Base-by-base conservation (phyloP, 2,329 filamentous ascomycete genomes). In the Pleurostoma richardsiae region DNA sequence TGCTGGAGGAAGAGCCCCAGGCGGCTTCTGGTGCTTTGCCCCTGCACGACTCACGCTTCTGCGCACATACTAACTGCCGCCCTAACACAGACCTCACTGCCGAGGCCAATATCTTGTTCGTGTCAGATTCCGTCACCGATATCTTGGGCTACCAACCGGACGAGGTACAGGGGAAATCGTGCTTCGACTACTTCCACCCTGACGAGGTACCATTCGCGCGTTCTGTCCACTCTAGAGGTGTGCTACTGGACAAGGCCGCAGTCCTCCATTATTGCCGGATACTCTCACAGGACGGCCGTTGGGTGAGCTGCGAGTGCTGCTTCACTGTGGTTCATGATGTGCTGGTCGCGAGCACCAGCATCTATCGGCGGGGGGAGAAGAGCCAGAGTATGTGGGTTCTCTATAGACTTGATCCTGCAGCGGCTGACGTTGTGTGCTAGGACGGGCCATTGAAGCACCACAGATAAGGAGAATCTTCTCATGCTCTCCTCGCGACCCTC, bases 271-370 rank as follows among this genome's bases (percentile, higher is more conserved):
- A 95, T 69, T 88, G 84, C 51, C 80, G 82, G 33, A 80, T 95
- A 51, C 77, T 75, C 56, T 80, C 86, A 47, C 82, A 77, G 41
- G 71, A 85, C 57, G 87, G 86, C 11, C 71, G 77, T 45, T 95
- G 86, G 83, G 71, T 92, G 38, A 82, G 80, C 52, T 94, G 88
- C 67, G 90, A 95, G 67, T 94, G 88, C 66, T 90, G 89, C 64
- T 95, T 95, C 63, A 94, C 89, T 4, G 76, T 95, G 39, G 90
- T 95, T 40, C 87, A 95, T 64, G 86, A 95, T 74, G 88, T 94
- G 27, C 73, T 95, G 65, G 88, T 95, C 42, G 88, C 88, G 39
- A 90, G 87, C 60, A 92, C 85, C 10, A 90, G 86, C 59, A 79
- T 94, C 52, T 95, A 94, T 62, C 75, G 76, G 44, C 72, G 76